phyloP scores from a whole-genome alignment of 2,329 filamentous ascomycete species.

The Macrophomina tecta region DNA sequence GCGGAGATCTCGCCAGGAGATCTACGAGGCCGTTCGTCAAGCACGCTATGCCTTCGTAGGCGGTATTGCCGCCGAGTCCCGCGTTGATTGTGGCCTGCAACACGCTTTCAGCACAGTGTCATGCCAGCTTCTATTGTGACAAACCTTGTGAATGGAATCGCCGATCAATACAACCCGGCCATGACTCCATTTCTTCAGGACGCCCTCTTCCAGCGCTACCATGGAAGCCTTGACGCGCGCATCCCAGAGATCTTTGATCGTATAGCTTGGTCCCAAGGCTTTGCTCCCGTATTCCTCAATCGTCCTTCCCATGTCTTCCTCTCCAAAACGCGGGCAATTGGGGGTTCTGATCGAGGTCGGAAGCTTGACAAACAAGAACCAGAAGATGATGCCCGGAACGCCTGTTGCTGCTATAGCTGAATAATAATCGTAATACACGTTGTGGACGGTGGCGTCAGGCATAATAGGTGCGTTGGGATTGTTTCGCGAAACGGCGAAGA shows the following conservation, averaged over 20 bases:
- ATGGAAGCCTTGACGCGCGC: not conserved
- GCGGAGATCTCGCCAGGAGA: not conserved
- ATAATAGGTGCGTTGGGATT: not conserved
- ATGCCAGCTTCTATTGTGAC: no score
- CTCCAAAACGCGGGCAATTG: slow-evolving; percentile 36
- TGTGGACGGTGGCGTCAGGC: slow-evolving; percentile 25
- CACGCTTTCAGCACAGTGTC: no score
- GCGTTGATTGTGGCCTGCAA: not conserved
- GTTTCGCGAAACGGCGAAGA: slow-evolving; percentile 3
- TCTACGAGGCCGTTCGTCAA: slow-evolving; percentile 2
- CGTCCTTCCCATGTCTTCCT: slow-evolving; percentile 39
- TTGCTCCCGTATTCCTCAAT: slow-evolving; percentile 12
- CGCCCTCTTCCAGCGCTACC: slow-evolving; percentile 8
- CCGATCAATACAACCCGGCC: not conserved
- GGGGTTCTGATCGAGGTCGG: not conserved
- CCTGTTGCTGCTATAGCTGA: slow-evolving; percentile 31
- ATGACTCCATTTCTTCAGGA: slow-evolving; percentile 7
- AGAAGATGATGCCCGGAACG: not conserved
- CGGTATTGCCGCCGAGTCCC: slow-evolving; percentile 1
- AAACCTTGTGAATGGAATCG: slow-evolving; percentile 29
- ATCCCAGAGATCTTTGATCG: slow-evolving; percentile 5
- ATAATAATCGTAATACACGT: slow-evolving; percentile 28
- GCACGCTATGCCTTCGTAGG: not conserved
- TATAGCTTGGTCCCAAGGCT: not conserved
- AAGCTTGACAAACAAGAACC: not conserved